Evolutionary conservation across 768 basidiomycete species (phyloP).

Genomic region (Termitomyces sp.): DNA sequence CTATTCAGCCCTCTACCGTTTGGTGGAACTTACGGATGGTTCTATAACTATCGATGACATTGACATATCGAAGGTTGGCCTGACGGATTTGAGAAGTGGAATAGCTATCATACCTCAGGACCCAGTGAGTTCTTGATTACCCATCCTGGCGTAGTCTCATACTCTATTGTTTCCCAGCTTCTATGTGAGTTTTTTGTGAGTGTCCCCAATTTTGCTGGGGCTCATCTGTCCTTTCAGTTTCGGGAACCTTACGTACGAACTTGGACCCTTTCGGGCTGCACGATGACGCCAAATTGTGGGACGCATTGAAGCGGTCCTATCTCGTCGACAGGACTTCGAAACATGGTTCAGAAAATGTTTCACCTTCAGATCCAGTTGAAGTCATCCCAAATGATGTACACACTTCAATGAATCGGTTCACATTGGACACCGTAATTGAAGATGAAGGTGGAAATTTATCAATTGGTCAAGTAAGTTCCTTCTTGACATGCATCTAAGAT

Average conservation of each 20-base stretch:
- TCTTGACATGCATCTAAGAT: neutral
- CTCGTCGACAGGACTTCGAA: constrained; percentile 54
- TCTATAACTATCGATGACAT: constrained; percentile 74
- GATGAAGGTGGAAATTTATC: constrained; percentile 85
- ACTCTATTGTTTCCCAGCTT: constrained; percentile 24
- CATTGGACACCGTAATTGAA: constrained; percentile 77
- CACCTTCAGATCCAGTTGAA: constrained; percentile 19
- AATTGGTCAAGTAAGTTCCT: constrained; percentile 49
- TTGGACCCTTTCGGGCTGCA: constrained; percentile 84
- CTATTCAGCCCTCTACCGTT: constrained; percentile 60
- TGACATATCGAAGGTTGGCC: constrained; percentile 78
- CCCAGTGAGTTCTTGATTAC: constrained; percentile 39
- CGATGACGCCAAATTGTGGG: constrained; percentile 80
- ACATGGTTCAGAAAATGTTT: constrained; percentile 22
- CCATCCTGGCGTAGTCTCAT: neutral
- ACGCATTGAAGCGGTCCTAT: constrained; percentile 81
- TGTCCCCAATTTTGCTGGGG: neutral
- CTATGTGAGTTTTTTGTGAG: constrained; percentile 31
- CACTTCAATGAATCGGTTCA: constrained; percentile 58
- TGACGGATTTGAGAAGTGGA: constrained; percentile 61
- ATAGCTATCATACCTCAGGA: constrained; percentile 86
- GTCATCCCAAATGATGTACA: constrained; percentile 34
- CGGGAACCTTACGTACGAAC: constrained; percentile 79
- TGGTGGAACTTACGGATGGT: constrained; percentile 77
- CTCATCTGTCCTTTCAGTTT: constrained; percentile 30